phyloP scores from a whole-genome alignment of 2,329 filamentous ascomycete genomes.

The Domatiomyces catenatus region DNA sequence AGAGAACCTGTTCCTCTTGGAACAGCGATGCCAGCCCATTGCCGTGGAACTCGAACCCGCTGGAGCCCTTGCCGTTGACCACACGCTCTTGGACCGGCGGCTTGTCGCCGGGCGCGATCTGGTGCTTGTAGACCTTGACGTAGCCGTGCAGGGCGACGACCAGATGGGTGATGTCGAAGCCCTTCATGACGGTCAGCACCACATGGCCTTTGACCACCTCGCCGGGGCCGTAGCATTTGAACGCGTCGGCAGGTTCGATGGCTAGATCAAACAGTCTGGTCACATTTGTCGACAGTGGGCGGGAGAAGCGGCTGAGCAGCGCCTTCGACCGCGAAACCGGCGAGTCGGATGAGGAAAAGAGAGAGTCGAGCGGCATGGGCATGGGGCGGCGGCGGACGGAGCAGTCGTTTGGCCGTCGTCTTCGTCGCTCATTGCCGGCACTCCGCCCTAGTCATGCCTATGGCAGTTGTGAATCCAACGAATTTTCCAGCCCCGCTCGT shows the following conservation, averaged over 20 bases:
- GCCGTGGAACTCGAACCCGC: slow-evolving; percentile 41
- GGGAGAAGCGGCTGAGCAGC: slow-evolving; percentile 39
- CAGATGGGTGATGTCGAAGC: slow-evolving; percentile 47
- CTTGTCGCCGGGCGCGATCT: slow-evolving; percentile 40
- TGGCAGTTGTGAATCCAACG: neutral
- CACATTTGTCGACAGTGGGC: slow-evolving; percentile 37
- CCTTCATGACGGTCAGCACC: slow-evolving; percentile 43
- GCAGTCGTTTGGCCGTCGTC: neutral
- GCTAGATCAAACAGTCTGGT: slow-evolving; percentile 46
- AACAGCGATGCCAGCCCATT: slow-evolving; percentile 51
- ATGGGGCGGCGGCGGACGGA: neutral
- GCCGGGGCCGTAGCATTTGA: slow-evolving; percentile 46
- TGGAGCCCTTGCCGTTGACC: slow-evolving; percentile 39
- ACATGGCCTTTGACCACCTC: slow-evolving; percentile 47
- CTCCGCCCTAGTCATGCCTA: neutral
- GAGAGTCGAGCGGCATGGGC: slow-evolving; percentile 17
- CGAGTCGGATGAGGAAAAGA: slow-evolving; percentile 28
- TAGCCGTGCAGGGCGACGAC: slow-evolving; percentile 48
- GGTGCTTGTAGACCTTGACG: slow-evolving; percentile 50
- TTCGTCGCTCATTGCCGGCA: neutral
- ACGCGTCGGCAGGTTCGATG: slow-evolving; percentile 47
- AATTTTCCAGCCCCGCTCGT: neutral
- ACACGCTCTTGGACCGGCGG: slow-evolving; percentile 35
- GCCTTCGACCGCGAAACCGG: slow-evolving; percentile 28
- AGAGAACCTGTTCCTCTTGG: slow-evolving; percentile 49